Percentiles rank a stretch among this genome's conserved stretches.
phyloP scores from a whole-genome alignment of 2,329 filamentous ascomycete genomes.

The Albophoma yamanashiensis region DNA sequence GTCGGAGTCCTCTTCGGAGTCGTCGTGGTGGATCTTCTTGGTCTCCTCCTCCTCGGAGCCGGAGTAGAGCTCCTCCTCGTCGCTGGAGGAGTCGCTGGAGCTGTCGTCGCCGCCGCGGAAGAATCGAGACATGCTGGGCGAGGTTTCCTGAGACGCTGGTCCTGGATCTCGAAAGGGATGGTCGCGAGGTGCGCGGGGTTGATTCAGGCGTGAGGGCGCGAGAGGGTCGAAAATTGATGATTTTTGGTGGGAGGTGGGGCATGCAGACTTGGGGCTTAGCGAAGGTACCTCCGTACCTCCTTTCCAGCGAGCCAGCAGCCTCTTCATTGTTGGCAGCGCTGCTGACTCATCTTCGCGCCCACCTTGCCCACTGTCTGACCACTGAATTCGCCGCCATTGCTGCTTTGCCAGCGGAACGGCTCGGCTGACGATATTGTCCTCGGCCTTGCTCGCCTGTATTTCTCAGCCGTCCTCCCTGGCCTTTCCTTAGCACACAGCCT shows the following conservation, averaged over 20 bases:
- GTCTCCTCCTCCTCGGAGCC: slow-evolving; percentile 29
- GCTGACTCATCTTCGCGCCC: slow-evolving; percentile 1
- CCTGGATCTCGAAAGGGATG: slow-evolving; percentile 7
- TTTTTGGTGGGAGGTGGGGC: slow-evolving; percentile 33
- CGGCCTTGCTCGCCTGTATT: slow-evolving; percentile 2
- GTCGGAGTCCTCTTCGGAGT: slow-evolving; percentile 28
- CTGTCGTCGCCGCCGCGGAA: slow-evolving; percentile 88
- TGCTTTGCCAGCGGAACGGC: not conserved
- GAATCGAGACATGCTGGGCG: slow-evolving; percentile 80
- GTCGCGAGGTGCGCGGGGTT: slow-evolving; percentile 26
- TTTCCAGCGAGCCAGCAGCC: not conserved
- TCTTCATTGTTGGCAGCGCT: not conserved
- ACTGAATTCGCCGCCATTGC: slow-evolving; percentile 1
- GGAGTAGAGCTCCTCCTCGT: slow-evolving; percentile 90
- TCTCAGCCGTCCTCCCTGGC: slow-evolving; percentile 4
- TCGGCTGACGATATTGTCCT: slow-evolving; percentile 1
- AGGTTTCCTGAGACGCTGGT: slow-evolving; percentile 8
- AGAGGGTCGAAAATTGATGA: slow-evolving; percentile 27
- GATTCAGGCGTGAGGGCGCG: slow-evolving; percentile 12
- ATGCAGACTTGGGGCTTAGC: slow-evolving; percentile 25
- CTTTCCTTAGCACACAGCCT: not conserved
- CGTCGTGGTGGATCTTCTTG: slow-evolving; percentile 28
- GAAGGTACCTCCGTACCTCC: slow-evolving; percentile 7
- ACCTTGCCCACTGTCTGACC: not conserved
- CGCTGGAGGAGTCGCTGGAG: slow-evolving; percentile 90